Evolutionary conservation across 139 green algal species (phyloP), one percentile per base, ranked within the genome.

Genomic region (Chlamydomonas schloesseri): DNA sequence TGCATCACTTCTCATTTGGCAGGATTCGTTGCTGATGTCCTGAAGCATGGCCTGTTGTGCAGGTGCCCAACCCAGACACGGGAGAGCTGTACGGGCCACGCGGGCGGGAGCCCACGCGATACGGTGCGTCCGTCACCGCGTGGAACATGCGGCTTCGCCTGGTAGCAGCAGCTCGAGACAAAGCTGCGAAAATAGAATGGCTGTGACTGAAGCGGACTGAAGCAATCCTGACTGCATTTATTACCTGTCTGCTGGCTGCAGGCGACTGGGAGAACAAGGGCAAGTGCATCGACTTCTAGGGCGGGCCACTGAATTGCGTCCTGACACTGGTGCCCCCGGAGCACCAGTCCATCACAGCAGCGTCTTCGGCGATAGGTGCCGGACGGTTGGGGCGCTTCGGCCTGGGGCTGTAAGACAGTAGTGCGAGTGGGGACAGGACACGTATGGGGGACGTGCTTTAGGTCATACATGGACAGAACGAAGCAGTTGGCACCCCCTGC

Each of bases 201-300:
- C n/a, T n/a, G n/a, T n/a, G n/a, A n/a, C n/a, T n/a, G n/a, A n/a
- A n/a, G n/a, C n/a, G n/a, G n/a, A n/a, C n/a, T n/a, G n/a, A n/a
- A n/a, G n/a, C n/a, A 17, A 34, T 57, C 31, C 34, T 26, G 50
- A 13, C 29, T 65, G 50, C n/a, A 0, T 15, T 31, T 8, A 69
- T 53, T 17, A 1, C 31, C 26, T 17, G 31, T 29, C 68, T 2
- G 9, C 68, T 31, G 1, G 2, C 60, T 17, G 46, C 64, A 84
- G 78, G 78, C 6, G 78, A 84, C 46, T 84, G 78, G 78, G 78
- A 84, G 46, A 21, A 58, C 42, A 84, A 84, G n/a, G 78, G 78
- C 64, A 84, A 84, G 68, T 84, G 78, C 42, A 47, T 84, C 28
- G 78, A 84, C 47, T 84, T 84, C 62, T 84, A n/a, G 34, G 11